Percentiles rank a stretch among this genome's conserved stretches.
phyloP scores from a whole-genome alignment of 495 filamentous ascomycete genomes.

The Hypomontagnella monticulosa region DNA sequence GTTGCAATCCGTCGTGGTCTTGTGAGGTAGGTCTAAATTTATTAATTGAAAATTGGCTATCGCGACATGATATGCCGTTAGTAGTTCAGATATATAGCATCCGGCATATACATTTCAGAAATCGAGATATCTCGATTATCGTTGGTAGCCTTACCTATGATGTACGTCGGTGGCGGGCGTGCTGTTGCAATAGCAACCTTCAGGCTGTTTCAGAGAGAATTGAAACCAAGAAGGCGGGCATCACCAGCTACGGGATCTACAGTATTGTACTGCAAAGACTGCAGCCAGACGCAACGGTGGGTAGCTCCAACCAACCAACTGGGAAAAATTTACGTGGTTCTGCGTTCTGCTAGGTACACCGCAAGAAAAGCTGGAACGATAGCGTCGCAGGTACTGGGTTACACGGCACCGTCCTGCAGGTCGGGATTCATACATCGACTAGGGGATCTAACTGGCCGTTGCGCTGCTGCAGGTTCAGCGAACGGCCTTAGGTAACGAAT shows the following conservation, averaged over 20 bases:
- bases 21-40: conserved; percentile 7
- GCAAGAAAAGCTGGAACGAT: conserved; percentile 39
- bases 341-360: conserved; percentile 45
- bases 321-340: conserved; percentile 27
- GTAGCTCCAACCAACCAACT: conserved; percentile 25
- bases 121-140: background rate
- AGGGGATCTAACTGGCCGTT: conserved; percentile 38
- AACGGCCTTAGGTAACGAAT: conserved; percentile 30
- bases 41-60: background rate
- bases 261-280: background rate
- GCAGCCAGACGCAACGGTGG: background rate
- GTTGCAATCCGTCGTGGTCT: background rate
- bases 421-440: conserved; percentile 20
- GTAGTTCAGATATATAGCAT: background rate
- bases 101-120: background rate
- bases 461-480: conserved; percentile 33
- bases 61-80: background rate
- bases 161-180: background rate
- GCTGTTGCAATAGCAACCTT: conserved; percentile 24
- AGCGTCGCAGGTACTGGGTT: conserved; percentile 31
- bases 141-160: conserved; percentile 20
- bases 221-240: conserved; percentile 2
- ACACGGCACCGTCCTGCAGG: conserved; percentile 27
- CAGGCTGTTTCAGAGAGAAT: conserved; percentile 22
- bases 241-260: conserved; percentile 9